Base-by-base conservation (phyloP, 2,329 filamentous ascomycete species). In the Colletotrichum cereale region DNA sequence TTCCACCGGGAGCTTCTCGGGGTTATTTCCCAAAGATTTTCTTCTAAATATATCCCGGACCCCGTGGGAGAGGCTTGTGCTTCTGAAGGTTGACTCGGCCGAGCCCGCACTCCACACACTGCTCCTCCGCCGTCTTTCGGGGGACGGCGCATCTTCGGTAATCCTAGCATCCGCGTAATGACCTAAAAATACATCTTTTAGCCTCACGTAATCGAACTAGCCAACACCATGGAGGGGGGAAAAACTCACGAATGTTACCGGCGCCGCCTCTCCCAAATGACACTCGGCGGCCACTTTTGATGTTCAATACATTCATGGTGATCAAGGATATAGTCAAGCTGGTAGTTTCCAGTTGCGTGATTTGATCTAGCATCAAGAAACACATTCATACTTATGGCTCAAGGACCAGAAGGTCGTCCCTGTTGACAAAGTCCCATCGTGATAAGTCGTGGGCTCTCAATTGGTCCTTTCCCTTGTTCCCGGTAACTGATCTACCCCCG, bases 161-260 rank as follows among this genome's bases (percentile, higher is more conserved):
- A 71, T 24, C 29, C 34, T 52, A 5, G 67, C 63, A 31, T 71
- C 62, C 7, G 48, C 21, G 34, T 67, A 57, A n/a, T 56, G 57
- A 16, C 63, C 67, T 67, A n/a, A 14, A 24, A 24, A 63, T 36
- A 53, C 18, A 16, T 11, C 5, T 24, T 31, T 68, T 40, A 68
- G 62, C 29, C 0, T 26, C 14, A 11, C 10, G 18, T 44, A 8
- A 21, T 14, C 14, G 11, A n/a, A 11, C 14, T 1, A 10, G 16
- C 26, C 47, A 18, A 26, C 31, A 36, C 14, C 10, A 12, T 18
- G 2, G 4, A 61, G 16, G 16, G 34, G 34, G 18, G 2, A 3
- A n/a, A 48, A 38, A 38, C 63, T n/a, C 53, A 67, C 67, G 63
- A 50, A 67, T 71, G 24, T 71, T 71, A 7, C 57, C 67, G 10